These are phyloP conservation scores for Fusarium solani-melongenae DNA, from an alignment of 2,329 filamentous ascomycete genomes.

Conservation along the genomic window DNA sequence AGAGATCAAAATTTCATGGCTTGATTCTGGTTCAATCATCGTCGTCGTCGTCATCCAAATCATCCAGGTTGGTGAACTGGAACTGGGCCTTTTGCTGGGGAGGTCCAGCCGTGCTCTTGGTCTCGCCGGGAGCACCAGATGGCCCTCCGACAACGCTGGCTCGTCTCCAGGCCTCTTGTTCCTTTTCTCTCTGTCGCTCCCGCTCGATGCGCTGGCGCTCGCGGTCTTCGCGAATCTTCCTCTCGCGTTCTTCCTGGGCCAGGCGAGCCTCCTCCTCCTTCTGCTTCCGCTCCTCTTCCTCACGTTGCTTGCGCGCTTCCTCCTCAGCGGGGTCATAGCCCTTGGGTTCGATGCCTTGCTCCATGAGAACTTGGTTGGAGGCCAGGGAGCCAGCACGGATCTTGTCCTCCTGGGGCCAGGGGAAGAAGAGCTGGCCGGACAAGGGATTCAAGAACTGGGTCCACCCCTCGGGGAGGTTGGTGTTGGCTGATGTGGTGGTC, in stretches of 20 bases:
- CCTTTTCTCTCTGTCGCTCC: slow-evolving; percentile 55
- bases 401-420: slow-evolving; percentile 79
- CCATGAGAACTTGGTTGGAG: slow-evolving; percentile 69
- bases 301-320: slow-evolving; percentile 61
- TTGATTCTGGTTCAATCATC: slow-evolving; percentile 44
- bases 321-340: slow-evolving; percentile 68
- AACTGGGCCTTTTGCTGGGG: slow-evolving; percentile 63
- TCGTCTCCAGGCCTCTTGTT: slow-evolving; percentile 55
- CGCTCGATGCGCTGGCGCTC: slow-evolving; percentile 55
- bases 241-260: slow-evolving; percentile 60
- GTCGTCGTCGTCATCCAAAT: slow-evolving; percentile 62
- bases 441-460: slow-evolving; percentile 65
- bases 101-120: slow-evolving; percentile 39
- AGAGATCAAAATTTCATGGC: slow-evolving; percentile 20
- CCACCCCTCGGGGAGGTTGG: slow-evolving; percentile 61
- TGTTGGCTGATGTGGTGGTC: slow-evolving; percentile 47
- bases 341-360: slow-evolving; percentile 70
- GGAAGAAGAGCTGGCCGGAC: slow-evolving; percentile 72
- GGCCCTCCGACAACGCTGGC: slow-evolving; percentile 48
- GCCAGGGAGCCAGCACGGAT: slow-evolving; percentile 77
- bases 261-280: slow-evolving; percentile 59
- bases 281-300: slow-evolving; percentile 61
- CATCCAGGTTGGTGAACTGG: slow-evolving; percentile 65
- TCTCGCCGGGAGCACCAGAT: slow-evolving; percentile 41
- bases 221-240: slow-evolving; percentile 52